These are phyloP conservation scores for Colletotrichum spaethianum DNA, from an alignment of 2,329 filamentous ascomycete genomes.

Conservation along the genomic window DNA sequence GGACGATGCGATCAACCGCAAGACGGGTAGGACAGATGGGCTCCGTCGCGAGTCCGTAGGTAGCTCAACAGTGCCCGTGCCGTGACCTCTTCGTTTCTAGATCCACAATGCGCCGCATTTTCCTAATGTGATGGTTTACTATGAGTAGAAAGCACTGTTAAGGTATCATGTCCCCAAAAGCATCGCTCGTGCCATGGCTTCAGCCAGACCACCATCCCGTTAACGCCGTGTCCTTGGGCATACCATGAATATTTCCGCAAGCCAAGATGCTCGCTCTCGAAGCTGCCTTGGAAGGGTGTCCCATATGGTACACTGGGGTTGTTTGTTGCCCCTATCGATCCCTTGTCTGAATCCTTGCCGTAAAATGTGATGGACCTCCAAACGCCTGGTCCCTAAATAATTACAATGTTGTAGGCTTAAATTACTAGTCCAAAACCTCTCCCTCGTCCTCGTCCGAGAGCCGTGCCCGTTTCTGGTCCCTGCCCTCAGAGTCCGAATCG, in stretches of 20 bases:
- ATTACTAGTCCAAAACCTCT: conserved; percentile 52
- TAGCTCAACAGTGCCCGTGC: conserved; percentile 15
- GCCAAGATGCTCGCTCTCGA: conserved; percentile 4
- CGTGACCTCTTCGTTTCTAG: conserved; percentile 8
- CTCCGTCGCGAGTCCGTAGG: conserved; percentile 22
- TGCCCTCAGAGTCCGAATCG: conserved; percentile 54
- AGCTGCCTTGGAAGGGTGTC: neutral
- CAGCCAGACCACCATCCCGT: conserved; percentile 1
- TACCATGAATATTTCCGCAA: conserved; percentile 4
- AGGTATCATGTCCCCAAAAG: conserved; percentile 27
- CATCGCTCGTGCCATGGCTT: conserved; percentile 28
- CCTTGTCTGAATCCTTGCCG: conserved; percentile 5
- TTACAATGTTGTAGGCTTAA: conserved; percentile 26
- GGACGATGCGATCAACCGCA: conserved; percentile 62
- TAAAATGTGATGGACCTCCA: conserved; percentile 16
- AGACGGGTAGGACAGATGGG: conserved; percentile 38
- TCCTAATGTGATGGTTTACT: conserved; percentile 9
- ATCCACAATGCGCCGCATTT: neutral
- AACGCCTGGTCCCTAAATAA: conserved; percentile 33
- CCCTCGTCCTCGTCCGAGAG: conserved; percentile 64
- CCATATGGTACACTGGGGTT: conserved; percentile 26
- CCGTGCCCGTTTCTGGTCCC: conserved; percentile 60
- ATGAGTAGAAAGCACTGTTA: conserved; percentile 10
- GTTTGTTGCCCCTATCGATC: neutral
- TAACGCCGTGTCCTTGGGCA: conserved; percentile 29